Percentiles rank a stretch among this genome's conserved stretches.
Conservation (phyloP, 2,329 filamentous ascomycete genomes). For the Botryotinia calthae region DNA sequence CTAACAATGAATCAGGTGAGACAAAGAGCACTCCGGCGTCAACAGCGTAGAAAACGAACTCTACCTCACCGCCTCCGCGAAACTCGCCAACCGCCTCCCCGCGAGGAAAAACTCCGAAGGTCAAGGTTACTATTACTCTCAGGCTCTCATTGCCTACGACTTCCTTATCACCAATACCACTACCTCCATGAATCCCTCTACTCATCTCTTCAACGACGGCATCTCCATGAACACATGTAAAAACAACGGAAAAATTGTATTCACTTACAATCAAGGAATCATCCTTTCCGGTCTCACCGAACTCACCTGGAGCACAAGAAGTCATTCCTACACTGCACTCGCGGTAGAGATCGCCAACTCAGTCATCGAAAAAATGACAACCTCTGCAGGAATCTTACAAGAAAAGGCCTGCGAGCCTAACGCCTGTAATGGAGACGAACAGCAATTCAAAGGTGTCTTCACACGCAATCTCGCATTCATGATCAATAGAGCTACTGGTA, state of each 20-base stretch:
- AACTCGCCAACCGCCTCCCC: conserved; percentile 55
- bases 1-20: conserved; percentile 44
- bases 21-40: conserved; percentile 51
- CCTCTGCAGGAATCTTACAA: conserved; percentile 49
- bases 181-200: conserved; percentile 47
- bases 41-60: conserved; percentile 58
- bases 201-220: conserved; percentile 54
- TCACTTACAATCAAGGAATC: conserved; percentile 61
- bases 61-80: conserved; percentile 53
- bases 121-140: conserved; percentile 54
- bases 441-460: conserved; percentile 73
- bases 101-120: conserved; percentile 42
- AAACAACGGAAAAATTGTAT: conserved; percentile 46
- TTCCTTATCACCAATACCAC: conserved; percentile 49
- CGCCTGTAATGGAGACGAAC: conserved; percentile 46
- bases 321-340: conserved; percentile 43
- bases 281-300: conserved; percentile 58
- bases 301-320: conserved; percentile 52
- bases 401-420: conserved; percentile 52
- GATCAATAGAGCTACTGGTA: conserved; percentile 39
- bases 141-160: conserved; percentile 48
- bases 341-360: conserved; percentile 55
- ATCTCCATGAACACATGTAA: conserved; percentile 48
- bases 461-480: conserved; percentile 61
- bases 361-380: conserved; percentile 47